phyloP scores from a whole-genome alignment of 345 rosid genomes.

The Eucalyptus victrix region DNA sequence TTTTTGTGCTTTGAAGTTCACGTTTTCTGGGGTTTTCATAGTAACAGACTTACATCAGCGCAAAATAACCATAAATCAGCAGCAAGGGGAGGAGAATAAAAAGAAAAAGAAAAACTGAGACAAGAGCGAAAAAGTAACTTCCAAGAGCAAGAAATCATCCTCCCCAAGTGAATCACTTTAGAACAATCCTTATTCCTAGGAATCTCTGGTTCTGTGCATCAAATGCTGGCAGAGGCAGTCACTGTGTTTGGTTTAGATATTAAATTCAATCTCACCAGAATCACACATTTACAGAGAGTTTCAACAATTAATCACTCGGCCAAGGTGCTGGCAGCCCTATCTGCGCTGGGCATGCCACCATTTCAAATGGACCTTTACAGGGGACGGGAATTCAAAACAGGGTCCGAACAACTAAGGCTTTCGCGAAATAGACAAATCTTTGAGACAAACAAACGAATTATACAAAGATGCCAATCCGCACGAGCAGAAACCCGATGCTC shows the following conservation, averaged over 20 bases:
- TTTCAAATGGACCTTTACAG: not conserved
- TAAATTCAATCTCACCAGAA: not conserved
- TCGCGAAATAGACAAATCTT: not conserved
- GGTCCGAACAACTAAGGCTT: not conserved
- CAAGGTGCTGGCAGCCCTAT: not conserved
- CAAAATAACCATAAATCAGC: not conserved
- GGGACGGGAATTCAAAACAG: not conserved
- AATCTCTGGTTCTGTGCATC: not conserved
- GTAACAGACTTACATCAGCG: not conserved
- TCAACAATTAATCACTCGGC: not conserved
- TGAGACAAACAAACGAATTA: not conserved
- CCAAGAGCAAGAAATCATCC: not conserved
- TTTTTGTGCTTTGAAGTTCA: conserved; percentile 26
- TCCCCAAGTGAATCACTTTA: not conserved
- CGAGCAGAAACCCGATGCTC: not conserved
- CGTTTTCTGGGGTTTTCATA: conserved; percentile 31
- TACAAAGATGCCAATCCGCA: not conserved
- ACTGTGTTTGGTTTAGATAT: not conserved
- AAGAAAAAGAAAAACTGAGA: not conserved
- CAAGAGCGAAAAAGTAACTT: not conserved
- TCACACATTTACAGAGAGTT: not conserved
- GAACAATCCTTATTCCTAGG: not conserved
- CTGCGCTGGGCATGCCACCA: not conserved
- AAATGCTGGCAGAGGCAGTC: not conserved
- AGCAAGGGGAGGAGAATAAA: not conserved